phyloP scores from a whole-genome alignment of 2,329 filamentous ascomycete genomes.

The Nigrograna mackinnonii region DNA sequence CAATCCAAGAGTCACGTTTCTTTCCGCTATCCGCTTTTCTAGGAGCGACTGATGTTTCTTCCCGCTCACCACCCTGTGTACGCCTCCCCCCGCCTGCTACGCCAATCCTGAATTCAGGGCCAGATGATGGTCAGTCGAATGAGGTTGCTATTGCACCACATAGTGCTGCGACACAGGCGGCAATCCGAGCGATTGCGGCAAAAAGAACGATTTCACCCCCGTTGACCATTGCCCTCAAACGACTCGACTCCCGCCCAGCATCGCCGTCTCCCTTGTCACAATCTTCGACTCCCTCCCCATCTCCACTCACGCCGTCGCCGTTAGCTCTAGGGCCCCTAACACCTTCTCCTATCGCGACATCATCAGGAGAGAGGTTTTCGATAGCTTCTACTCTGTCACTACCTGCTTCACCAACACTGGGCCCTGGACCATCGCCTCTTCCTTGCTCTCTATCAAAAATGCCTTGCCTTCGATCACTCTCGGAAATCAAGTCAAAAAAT shows the following conservation, averaged over 20 bases:
- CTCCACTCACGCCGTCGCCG: not conserved
- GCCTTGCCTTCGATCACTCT: not conserved
- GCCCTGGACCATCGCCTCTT: conserved; percentile 12
- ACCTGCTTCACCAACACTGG: conserved; percentile 18
- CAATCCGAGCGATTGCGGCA: conserved; percentile 7
- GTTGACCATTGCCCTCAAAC: conserved; percentile 1
- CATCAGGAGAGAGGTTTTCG: conserved; percentile 10
- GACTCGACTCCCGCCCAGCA: conserved; percentile 1
- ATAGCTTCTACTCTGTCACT: conserved; percentile 11
- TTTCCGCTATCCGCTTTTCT: conserved; percentile 23
- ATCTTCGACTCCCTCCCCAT: not conserved
- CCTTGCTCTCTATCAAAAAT: not conserved
- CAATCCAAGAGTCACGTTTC: conserved; percentile 15
- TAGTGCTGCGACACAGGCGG: conserved; percentile 11
- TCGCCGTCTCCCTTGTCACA: conserved; percentile 6
- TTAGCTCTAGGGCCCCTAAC: not conserved
- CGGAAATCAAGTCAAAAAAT: not conserved
- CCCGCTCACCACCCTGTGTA: conserved; percentile 2
- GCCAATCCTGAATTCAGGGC: not conserved
- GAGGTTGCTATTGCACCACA: conserved; percentile 9
- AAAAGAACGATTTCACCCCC: not conserved
- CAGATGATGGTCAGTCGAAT: conserved; percentile 1
- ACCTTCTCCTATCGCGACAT: conserved; percentile 5
- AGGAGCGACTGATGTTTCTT: conserved; percentile 5
- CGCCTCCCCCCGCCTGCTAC: not conserved